Percentiles rank a stretch among this genome's conserved stretches.
These are phyloP conservation scores for Fusarium pininemorale DNA, from an alignment of 2,329 filamentous ascomycete species.

Conservation along the genomic window DNA sequence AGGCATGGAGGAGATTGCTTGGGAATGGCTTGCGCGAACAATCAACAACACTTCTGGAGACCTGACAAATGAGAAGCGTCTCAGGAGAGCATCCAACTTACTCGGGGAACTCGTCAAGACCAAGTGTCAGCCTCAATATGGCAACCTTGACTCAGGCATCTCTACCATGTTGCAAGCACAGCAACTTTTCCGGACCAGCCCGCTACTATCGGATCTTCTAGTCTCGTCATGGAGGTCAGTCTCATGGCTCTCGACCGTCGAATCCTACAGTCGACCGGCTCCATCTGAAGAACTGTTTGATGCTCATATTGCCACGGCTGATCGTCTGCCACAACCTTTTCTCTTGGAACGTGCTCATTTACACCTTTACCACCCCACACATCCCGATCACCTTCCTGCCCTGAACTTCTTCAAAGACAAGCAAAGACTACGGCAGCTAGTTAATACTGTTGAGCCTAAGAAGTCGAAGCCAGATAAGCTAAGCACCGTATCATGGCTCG, in stretches of 20 bases:
- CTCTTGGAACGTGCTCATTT: conserved; percentile 62
- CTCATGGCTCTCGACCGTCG: conserved; percentile 63
- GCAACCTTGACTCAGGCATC: conserved; percentile 61
- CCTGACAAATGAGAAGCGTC: conserved; percentile 33
- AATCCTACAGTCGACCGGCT: conserved; percentile 55
- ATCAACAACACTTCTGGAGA: conserved; percentile 42
- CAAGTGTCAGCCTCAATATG: conserved; percentile 50
- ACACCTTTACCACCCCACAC: conserved; percentile 62
- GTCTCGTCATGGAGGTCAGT: conserved; percentile 57
- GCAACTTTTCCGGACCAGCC: conserved; percentile 50
- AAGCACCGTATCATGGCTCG: conserved; percentile 48
- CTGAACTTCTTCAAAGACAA: conserved; percentile 55
- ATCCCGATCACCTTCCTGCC: conserved; percentile 58
- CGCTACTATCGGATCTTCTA: conserved; percentile 50
- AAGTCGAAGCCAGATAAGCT: conserved; percentile 44
- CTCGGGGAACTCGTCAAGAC: conserved; percentile 55
- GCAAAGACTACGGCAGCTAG: conserved; percentile 43
- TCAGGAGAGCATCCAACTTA: conserved; percentile 45
- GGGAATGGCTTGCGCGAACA: conserved; percentile 61
- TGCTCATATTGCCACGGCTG: conserved; percentile 59
- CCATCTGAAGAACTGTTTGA: conserved; percentile 62
- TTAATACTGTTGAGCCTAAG: conserved; percentile 38
- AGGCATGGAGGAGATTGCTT: conserved; percentile 59
- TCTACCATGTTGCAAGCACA: conserved; percentile 58
- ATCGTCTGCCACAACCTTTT: conserved; percentile 49